Evolutionary conservation across 257 asterid species (phyloP).

Genomic region (Solanum okadae): DNA sequence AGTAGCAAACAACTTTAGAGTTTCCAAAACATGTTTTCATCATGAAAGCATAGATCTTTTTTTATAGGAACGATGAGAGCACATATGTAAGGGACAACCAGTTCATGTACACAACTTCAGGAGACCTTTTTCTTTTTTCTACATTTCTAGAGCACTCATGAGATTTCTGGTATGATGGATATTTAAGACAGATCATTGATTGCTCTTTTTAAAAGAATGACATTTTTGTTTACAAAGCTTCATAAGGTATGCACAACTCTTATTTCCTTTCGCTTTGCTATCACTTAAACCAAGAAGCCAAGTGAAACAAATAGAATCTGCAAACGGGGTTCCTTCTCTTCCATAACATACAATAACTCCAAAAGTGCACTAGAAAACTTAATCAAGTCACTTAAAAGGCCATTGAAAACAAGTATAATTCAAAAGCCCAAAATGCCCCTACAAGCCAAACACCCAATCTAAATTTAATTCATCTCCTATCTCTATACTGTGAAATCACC

Average conservation of each 20-base stretch:
- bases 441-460: not conserved
- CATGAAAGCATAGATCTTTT: too few species aligned
- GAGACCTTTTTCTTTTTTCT: not conserved
- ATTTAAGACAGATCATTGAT: not conserved
- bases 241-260: not conserved
- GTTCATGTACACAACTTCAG: not conserved
- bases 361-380: not conserved
- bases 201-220: not conserved
- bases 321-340: not conserved
- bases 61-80: too few species aligned
- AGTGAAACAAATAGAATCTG: not conserved
- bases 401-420: not conserved
- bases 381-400: not conserved
- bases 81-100: not conserved
- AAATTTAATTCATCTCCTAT: not conserved
- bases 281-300: not conserved
- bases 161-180: not conserved
- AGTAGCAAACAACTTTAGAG: too few species aligned
- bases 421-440: not conserved
- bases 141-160: not conserved
- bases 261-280: not conserved
- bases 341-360: not conserved
- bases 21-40: too few species aligned
- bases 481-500: not conserved
- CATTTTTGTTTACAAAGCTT: not conserved